Evolutionary conservation across 768 basidiomycete species (phyloP).

Genomic region (Lactifluus volemus): DNA sequence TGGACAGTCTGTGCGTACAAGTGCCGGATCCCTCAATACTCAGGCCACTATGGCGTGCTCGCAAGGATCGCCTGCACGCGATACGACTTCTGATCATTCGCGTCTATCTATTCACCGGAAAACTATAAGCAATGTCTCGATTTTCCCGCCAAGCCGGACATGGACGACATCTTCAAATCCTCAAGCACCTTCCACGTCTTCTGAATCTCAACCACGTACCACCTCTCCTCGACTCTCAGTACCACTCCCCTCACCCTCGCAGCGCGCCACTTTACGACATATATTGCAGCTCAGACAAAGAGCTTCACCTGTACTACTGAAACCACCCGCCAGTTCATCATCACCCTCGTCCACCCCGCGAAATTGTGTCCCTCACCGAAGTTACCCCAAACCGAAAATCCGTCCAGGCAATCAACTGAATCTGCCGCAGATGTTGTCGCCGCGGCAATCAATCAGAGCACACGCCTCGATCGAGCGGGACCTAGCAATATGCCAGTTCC

Average conservation of each 20-base stretch:
- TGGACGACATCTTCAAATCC: background rate
- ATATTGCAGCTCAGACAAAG: constrained; percentile 6
- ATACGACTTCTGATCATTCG: background rate
- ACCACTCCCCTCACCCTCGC: background rate
- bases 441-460: constrained; percentile 3
- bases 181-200: background rate
- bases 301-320: background rate
- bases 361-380: background rate
- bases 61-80: background rate
- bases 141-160: background rate
- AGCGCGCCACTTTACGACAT: background rate
- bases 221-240: background rate
- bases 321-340: background rate
- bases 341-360: background rate
- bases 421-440: constrained; percentile 12
- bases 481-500: background rate
- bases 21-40: background rate
- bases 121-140: background rate
- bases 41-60: background rate
- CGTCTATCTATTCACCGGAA: background rate
- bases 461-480: background rate
- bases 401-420: background rate
- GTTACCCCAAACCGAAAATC: background rate
- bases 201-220: background rate
- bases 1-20: background rate